phyloP scores from a whole-genome alignment of 176 grass and related monocot species.

The Musa beccarii region DNA sequence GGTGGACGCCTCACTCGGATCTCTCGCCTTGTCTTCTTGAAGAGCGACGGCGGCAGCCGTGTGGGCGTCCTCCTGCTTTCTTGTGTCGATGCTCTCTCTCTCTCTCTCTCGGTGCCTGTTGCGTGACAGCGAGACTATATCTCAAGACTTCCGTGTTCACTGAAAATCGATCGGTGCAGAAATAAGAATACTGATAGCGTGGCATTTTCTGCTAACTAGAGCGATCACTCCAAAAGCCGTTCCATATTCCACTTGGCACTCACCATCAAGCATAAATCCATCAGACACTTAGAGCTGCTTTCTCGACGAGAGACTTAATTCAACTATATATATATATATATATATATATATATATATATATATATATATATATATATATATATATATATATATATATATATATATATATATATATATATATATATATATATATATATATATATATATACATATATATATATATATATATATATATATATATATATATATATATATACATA shows the following conservation, averaged over 20 bases:
- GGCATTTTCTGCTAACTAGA: neutral
- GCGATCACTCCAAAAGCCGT: neutral
- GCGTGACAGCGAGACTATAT: no score
- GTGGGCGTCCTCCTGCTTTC: neutral
- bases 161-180: neutral
- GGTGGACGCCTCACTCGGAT: no score
- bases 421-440: neutral
- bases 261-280: neutral
- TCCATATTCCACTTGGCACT: neutral
- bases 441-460: neutral
- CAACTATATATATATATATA: neutral
- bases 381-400: neutral
- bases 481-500: neutral
- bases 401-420: neutral
- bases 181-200: neutral
- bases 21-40: no score
- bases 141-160: no score
- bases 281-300: neutral
- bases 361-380: neutral
- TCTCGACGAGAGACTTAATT: neutral
- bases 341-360: neutral
- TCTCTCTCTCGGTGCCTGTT: no score
- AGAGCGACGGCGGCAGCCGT: no score
- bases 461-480: neutral
- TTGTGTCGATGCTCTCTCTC: neutral